These are phyloP conservation scores for Grosmannia huntii DNA, from an alignment of 2,329 filamentous ascomycete genomes.

Conservation along the genomic window DNA sequence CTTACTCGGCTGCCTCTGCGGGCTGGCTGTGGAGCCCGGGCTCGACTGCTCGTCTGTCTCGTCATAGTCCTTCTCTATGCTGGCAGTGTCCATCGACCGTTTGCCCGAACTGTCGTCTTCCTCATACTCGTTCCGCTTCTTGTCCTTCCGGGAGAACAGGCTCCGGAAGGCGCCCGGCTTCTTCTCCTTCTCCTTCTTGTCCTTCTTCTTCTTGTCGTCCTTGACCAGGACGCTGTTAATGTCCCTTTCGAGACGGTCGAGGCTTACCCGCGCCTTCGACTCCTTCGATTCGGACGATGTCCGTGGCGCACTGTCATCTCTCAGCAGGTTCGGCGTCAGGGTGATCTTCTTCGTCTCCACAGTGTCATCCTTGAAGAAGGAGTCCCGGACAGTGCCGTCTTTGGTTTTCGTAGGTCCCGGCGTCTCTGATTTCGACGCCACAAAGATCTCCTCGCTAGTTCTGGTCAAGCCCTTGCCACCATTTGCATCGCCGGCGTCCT, in stretches of 20 bases:
- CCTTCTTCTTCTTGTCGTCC: slow-evolving; percentile 66
- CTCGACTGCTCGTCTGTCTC: slow-evolving; percentile 27
- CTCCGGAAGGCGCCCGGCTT: slow-evolving; percentile 44
- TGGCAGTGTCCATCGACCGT: slow-evolving; percentile 1
- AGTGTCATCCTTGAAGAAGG: slow-evolving; percentile 93
- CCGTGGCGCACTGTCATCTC: slow-evolving; percentile 56
- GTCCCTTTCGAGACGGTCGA: slow-evolving; percentile 63
- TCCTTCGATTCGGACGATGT: slow-evolving; percentile 44
- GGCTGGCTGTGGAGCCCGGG: slow-evolving; percentile 31
- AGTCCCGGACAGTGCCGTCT: slow-evolving; percentile 81
- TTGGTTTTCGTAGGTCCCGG: slow-evolving; percentile 48
- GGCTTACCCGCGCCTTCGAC: slow-evolving; percentile 47
- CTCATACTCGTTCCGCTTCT: slow-evolving; percentile 42
- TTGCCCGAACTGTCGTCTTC: slow-evolving; percentile 42
- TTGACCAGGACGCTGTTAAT: slow-evolving; percentile 28
- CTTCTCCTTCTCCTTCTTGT: slow-evolving; percentile 58
- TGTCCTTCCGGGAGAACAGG: slow-evolving; percentile 51
- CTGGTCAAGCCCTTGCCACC: slow-evolving; percentile 19
- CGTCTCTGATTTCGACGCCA: slow-evolving; percentile 32
- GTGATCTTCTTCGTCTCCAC: slow-evolving; percentile 96
- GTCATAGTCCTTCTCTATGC: slow-evolving; percentile 15
- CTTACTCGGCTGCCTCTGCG: slow-evolving; percentile 51
- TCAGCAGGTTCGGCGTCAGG: slow-evolving; percentile 79
- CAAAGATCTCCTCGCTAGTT: slow-evolving; percentile 56
- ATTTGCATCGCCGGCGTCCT: slow-evolving; percentile 17